Evolutionary conservation across 2,329 filamentous ascomycete species (phyloP).

Genomic region (Aureobasidium mangrovei): DNA sequence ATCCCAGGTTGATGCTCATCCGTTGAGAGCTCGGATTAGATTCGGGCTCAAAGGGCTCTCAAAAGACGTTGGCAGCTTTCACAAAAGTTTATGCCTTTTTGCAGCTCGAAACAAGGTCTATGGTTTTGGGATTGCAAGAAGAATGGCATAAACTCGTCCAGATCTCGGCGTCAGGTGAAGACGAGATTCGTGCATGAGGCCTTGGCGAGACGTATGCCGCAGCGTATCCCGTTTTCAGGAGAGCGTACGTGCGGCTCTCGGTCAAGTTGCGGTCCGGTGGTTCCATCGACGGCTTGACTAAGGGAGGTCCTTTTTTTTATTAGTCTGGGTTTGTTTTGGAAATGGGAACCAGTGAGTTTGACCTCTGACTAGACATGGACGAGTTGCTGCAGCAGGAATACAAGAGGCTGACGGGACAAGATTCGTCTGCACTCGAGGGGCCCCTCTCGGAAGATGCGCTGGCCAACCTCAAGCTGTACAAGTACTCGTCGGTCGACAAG

Average conservation of each 20-base stretch:
- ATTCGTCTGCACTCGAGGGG: slow-evolving; percentile 16
- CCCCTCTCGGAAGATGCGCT: slow-evolving; percentile 80
- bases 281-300: slow-evolving; percentile 8
- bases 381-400: slow-evolving; percentile 8
- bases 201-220: too few species aligned
- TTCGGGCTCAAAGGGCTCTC: too few species aligned
- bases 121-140: too few species aligned
- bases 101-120: too few species aligned
- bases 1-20: too few species aligned
- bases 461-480: slow-evolving; percentile 86
- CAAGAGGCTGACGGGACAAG: slow-evolving; percentile 11
- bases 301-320: slow-evolving; percentile 1
- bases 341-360: slow-evolving; percentile 8
- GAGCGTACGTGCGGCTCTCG: neutral
- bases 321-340: slow-evolving; percentile 2
- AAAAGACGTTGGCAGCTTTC: too few species aligned
- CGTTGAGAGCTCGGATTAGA: too few species aligned
- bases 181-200: too few species aligned
- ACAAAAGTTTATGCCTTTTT: too few species aligned
- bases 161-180: too few species aligned
- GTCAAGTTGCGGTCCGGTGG: slow-evolving; percentile 6
- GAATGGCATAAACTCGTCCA: too few species aligned
- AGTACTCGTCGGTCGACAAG: slow-evolving; percentile 95
- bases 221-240: too few species aligned
- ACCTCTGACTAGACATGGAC: neutral